Base-by-base conservation (phyloP, 2,329 filamentous ascomycete genomes). In the Curvularia spicifera region DNA sequence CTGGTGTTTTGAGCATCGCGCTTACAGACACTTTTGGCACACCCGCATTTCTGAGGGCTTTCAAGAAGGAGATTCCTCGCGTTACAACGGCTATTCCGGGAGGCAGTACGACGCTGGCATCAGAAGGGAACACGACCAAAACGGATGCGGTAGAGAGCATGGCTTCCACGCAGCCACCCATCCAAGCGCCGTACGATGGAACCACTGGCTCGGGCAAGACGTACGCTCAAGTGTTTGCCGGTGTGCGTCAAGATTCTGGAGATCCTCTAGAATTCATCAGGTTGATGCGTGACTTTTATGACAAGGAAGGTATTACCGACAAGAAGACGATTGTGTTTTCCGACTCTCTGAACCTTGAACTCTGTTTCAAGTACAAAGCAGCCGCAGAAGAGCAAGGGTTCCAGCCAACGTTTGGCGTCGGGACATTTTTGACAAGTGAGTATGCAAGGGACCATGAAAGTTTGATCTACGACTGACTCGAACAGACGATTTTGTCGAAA, bases 21-120 rank as follows among this genome's bases (percentile, higher is more conserved):
- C 81, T 99, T 62, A 99, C 95, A 0, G 95, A 99, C 78, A 99
- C 95, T 0, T 98, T 98, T 71, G 95, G 95, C 46, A 99, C 95
- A 0, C 88, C 90, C 4, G 87, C 91, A 46, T 99, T 99, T 78
- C 83, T 99, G 50, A 86, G 87, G 60, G 89, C 91, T 0, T 99
- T 99, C 80, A 87, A 86, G 68, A 86, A 88, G 71, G 87, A 88
- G 1, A 82, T 89, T 29, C 83, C 83, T 3, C 61, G 66, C 10
- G 73, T 76, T 60, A 80, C 79, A 40, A 78, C 73, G 2, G 78
- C 80, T 26, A 72, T 71, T 24, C 67, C 72, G 20, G 80, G 80
- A 8, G 65, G 74, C n/a, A 74, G 73, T 20, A 71, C 76, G 33
- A 79, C 77, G 2, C 55, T 73, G 5, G 60, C 78, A 13, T 82